A percentile compares a stretch with the other conserved stretches of the same genome.
These are phyloP conservation scores for Aspergillus versicolor DNA, from an alignment of 2,329 filamentous ascomycete species.

Conservation along the genomic window DNA sequence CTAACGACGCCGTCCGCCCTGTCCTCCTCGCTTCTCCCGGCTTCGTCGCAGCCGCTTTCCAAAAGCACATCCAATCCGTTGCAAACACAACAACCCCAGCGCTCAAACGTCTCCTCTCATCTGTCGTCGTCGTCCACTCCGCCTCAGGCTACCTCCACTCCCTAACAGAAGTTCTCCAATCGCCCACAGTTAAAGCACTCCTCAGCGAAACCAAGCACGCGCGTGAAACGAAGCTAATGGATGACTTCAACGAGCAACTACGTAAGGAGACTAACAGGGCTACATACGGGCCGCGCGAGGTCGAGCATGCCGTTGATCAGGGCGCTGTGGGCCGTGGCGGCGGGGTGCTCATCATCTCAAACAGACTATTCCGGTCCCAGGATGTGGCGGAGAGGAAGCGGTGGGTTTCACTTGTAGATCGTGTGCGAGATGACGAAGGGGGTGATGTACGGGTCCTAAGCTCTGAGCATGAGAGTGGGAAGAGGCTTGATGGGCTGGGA, in stretches of 20 bases:
- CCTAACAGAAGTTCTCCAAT: slow-evolving; percentile 82
- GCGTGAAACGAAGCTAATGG: slow-evolving; percentile 78
- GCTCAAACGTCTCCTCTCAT: slow-evolving; percentile 67
- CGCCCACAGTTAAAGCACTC: slow-evolving; percentile 71
- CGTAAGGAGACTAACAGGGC: slow-evolving; percentile 82
- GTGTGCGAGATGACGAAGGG: slow-evolving; percentile 75
- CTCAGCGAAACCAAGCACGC: slow-evolving; percentile 87
- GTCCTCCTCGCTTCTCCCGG: slow-evolving; percentile 85
- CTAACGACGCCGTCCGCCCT: slow-evolving; percentile 49
- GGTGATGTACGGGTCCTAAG: slow-evolving; percentile 88
- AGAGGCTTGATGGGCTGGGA: slow-evolving; percentile 76
- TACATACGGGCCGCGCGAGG: slow-evolving; percentile 84
- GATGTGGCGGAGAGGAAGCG: slow-evolving; percentile 72
- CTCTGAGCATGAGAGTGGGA: slow-evolving; percentile 90
- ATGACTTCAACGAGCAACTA: slow-evolving; percentile 75
- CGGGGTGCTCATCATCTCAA: slow-evolving; percentile 81
- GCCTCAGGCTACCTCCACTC: slow-evolving; percentile 84
- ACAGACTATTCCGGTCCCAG: slow-evolving; percentile 80
- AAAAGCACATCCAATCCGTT: slow-evolving; percentile 65
- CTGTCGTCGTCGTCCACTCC: slow-evolving; percentile 71
- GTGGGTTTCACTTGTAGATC: slow-evolving; percentile 84
- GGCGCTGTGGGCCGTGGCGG: slow-evolving; percentile 87
- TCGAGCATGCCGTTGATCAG: slow-evolving; percentile 77
- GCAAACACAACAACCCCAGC: slow-evolving; percentile 60
- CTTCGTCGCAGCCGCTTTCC: slow-evolving; percentile 79